phyloP scores from a whole-genome alignment of 176 grass and related monocot genomes.

The Zoysia pacifica region DNA sequence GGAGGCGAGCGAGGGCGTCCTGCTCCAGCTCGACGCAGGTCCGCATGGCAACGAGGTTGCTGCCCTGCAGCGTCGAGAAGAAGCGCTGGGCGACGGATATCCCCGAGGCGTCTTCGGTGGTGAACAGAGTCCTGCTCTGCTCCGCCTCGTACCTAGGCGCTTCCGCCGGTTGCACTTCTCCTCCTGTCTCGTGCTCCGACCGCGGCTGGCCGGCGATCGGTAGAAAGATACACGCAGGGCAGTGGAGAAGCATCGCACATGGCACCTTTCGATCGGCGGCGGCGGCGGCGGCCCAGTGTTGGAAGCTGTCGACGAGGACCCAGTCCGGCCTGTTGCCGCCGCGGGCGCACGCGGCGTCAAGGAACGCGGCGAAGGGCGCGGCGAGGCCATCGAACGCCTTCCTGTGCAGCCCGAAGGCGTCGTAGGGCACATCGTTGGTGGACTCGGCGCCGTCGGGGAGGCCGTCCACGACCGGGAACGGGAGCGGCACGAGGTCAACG shows the following conservation, averaged over 20 bases:
- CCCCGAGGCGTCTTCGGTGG: neutral
- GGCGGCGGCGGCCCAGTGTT: neutral
- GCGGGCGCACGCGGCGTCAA: neutral
- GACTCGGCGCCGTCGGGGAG: conserved; percentile 21
- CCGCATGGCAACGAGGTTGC: neutral
- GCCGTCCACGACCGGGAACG: conserved; percentile 13
- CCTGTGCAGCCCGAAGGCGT: conserved; percentile 7
- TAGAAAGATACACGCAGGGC: neutral
- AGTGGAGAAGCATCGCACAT: neutral
- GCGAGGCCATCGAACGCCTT: conserved; percentile 32
- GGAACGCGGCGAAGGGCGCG: conserved; percentile 11
- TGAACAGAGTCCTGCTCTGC: neutral
- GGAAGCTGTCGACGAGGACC: conserved; percentile 12
- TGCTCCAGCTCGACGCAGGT: neutral
- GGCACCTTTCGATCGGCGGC: neutral
- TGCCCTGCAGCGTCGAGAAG: neutral
- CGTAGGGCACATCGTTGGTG: neutral
- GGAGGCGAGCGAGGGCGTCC: neutral
- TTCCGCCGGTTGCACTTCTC: neutral
- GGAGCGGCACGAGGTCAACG: conserved; percentile 18
- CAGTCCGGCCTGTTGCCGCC: conserved; percentile 5
- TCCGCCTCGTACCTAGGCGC: neutral
- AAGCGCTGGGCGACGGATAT: neutral
- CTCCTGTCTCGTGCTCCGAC: neutral
- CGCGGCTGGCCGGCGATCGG: neutral